Conservation (phyloP, 2,329 filamentous ascomycete species). For the Alternaria dauci region DNA sequence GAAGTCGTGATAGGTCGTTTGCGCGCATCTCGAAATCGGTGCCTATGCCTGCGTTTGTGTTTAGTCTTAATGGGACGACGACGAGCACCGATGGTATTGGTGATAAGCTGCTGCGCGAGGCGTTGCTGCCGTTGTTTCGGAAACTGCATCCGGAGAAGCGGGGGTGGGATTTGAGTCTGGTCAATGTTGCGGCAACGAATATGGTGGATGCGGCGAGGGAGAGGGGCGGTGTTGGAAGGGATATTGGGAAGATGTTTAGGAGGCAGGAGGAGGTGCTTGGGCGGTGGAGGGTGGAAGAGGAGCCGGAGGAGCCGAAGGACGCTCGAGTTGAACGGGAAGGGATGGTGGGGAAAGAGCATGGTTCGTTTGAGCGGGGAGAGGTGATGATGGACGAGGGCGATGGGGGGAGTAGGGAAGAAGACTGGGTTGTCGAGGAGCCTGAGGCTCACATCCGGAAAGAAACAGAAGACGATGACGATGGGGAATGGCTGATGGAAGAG, state of each 20-base stretch:
- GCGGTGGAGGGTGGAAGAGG: slow-evolving; percentile 66
- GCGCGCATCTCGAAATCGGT: slow-evolving; percentile 78
- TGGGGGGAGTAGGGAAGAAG: background rate
- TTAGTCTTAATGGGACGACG: slow-evolving; percentile 60
- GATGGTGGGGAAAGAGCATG: background rate
- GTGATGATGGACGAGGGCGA: background rate
- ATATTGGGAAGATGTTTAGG: slow-evolving; percentile 85
- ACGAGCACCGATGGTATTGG: slow-evolving; percentile 64
- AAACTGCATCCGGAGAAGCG: slow-evolving; percentile 73
- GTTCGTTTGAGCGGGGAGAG: background rate
- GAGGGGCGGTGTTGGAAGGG: slow-evolving; percentile 64
- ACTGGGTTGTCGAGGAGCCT: background rate
- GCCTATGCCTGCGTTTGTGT: slow-evolving; percentile 76
- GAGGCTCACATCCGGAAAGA: background rate
- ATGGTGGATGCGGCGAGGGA: slow-evolving; percentile 66
- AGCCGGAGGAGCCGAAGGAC: slow-evolving; percentile 14
- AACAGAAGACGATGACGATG: background rate
- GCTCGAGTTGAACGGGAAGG: background rate
- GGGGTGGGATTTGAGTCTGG: slow-evolving; percentile 80
- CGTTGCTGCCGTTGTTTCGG: slow-evolving; percentile 75
- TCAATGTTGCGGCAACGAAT: slow-evolving; percentile 89
- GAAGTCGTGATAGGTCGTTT: slow-evolving; percentile 65
- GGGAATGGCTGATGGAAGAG: background rate
- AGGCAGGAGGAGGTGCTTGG: slow-evolving; percentile 73
- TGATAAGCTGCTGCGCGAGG: slow-evolving; percentile 73